Base-by-base conservation (phyloP, 75 land plant species). In the Pinus tabuliformis region DNA sequence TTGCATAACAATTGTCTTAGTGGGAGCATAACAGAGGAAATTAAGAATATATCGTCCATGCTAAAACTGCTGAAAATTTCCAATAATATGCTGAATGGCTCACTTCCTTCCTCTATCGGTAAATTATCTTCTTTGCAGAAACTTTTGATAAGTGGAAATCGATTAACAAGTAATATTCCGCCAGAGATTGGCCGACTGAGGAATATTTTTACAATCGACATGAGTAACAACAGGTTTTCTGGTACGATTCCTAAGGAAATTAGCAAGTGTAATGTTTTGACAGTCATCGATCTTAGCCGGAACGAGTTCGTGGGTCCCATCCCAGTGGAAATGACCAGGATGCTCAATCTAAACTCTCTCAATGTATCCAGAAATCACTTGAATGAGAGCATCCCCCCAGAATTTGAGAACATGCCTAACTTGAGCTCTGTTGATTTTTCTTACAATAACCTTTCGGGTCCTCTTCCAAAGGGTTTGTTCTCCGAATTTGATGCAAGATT, bases 391-490 rank as follows among this genome's bases (percentile, higher is more conserved):
- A 82, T 85, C 24, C 87, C 87, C 24, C 20, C 70, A 3, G 65
- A 75, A 56, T 62, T 85, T 45, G 72, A 39, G 62, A 20, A 22
- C 70, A 75, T 85, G 61, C 58, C 70, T 14, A 4, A 4, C 5
- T 54, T 86, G 33, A 74, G 77, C 17, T 28, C 81, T 7, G 57
- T 73, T 30, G 86, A 86, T 63, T 84, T 86, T 80, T 86, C 88
- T 26, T 80, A 74, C 83, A 86, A 86, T 78, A 77, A 86, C 30
- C 65, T 86, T 37, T 84, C 83, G 14, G 88, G 88, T 1, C 20
- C 45, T 16, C 58, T 80, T 12, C 86, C 88, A 0, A 42, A 58
- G 24, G 39, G 39, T 37, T 4, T 4, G 0, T 37, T 5, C 5
- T 30, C 52, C 13, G 73, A 74, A 12, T 81, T 73, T 75, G 71